These are phyloP conservation scores for Cymbopogon citratus DNA, from an alignment of 176 grass and related monocot genomes.

Conservation along the genomic window DNA sequence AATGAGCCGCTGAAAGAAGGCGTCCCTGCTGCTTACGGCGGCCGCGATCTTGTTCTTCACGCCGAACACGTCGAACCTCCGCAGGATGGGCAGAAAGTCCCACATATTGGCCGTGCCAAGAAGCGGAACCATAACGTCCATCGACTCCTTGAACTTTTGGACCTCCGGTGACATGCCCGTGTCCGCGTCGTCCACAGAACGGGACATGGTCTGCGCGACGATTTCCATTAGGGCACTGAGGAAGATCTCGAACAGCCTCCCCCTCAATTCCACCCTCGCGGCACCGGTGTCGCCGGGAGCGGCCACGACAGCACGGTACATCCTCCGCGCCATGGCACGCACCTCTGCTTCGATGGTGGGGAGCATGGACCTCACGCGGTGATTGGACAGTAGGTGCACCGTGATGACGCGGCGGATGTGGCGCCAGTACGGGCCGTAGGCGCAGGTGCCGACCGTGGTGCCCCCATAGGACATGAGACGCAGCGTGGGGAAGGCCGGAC, in stretches of 20 bases:
- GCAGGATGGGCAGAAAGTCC: slow-evolving; percentile 37
- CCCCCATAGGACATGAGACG: slow-evolving; percentile 6
- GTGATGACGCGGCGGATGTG: neutral
- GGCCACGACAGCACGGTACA: too few species aligned
- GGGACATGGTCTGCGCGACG: slow-evolving; percentile 29
- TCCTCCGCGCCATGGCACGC: too few species aligned
- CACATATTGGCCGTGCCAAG: slow-evolving; percentile 9
- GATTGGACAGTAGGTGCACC: neutral
- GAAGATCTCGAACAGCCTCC: slow-evolving; percentile 41
- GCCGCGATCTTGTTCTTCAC: neutral
- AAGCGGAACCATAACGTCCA: slow-evolving; percentile 16
- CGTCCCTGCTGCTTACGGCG: neutral
- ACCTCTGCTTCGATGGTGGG: neutral
- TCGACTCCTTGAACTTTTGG: slow-evolving; percentile 13
- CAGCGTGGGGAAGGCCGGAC: too few species aligned
- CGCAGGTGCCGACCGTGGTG: slow-evolving; percentile 13
- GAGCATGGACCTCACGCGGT: neutral
- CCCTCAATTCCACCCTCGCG: neutral
- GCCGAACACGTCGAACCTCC: slow-evolving; percentile 11
- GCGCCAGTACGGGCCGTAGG: slow-evolving; percentile 33
- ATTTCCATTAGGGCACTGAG: slow-evolving; percentile 44
- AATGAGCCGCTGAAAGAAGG: neutral
- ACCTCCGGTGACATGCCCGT: slow-evolving; percentile 30
- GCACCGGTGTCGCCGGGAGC: neutral
- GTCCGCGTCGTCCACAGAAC: neutral